These are phyloP conservation scores for Exophiala calicioides DNA, from an alignment of 2,329 filamentous ascomycete species.

Conservation along the genomic window DNA sequence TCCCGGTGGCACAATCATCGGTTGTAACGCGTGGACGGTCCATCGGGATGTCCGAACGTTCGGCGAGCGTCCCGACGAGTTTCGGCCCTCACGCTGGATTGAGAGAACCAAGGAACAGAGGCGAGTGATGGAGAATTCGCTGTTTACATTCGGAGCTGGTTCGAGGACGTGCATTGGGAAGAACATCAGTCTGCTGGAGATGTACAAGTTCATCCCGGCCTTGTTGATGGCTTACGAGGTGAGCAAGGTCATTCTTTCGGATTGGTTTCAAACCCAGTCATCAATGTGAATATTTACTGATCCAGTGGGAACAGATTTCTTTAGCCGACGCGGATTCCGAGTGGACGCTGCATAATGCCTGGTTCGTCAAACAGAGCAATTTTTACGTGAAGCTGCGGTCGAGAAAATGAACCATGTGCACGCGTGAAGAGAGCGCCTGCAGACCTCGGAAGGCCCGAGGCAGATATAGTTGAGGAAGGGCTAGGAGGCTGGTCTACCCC, in stretches of 20 bases:
- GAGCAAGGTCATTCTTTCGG: too few species aligned
- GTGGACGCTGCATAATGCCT: conserved; percentile 27
- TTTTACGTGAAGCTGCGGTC: too few species aligned
- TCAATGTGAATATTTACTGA: too few species aligned
- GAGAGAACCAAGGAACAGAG: conserved; percentile 42
- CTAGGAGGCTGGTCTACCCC: too few species aligned
- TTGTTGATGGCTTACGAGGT: too few species aligned
- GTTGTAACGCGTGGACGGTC: conserved; percentile 61
- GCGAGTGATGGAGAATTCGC: conserved; percentile 51
- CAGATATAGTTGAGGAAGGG: too few species aligned
- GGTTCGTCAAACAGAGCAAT: conserved; percentile 36
- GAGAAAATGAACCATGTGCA: too few species aligned
- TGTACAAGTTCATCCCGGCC: conserved; percentile 32
- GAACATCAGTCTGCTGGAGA: conserved; percentile 30
- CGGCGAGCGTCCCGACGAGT: conserved; percentile 40
- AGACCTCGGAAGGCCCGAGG: too few species aligned
- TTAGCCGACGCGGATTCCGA: conserved; percentile 11
- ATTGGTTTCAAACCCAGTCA: too few species aligned
- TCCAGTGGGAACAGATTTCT: too few species aligned
- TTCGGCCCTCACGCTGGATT: conserved; percentile 68
- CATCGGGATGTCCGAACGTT: conserved; percentile 45
- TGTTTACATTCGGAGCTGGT: conserved; percentile 50
- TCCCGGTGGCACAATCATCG: conserved; percentile 69
- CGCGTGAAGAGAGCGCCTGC: too few species aligned
- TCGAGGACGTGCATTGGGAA: conserved; percentile 43